phyloP scores from a whole-genome alignment of 306 rosid species.

The Vachellia collinsii region DNA sequence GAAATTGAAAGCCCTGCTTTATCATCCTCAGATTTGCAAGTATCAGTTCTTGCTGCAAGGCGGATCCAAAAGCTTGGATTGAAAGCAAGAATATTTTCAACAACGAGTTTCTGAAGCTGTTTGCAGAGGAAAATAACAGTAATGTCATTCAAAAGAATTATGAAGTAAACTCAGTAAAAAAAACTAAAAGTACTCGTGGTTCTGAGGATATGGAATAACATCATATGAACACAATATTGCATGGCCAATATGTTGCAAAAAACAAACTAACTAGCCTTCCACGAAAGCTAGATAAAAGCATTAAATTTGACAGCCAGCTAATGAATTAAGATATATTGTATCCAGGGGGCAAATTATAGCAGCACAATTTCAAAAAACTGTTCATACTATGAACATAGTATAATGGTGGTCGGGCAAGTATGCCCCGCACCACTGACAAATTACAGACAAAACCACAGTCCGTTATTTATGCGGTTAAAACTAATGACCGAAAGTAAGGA shows the following conservation, averaged over 20 bases:
- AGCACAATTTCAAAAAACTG: too few relatives aligned
- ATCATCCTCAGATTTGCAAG: constrained; percentile 92
- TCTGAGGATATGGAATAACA: background rate
- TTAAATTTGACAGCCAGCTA: background rate
- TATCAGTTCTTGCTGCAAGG: constrained; percentile 87
- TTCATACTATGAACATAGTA: too few relatives aligned
- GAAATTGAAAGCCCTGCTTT: constrained; percentile 63
- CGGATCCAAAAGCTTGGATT: constrained; percentile 85
- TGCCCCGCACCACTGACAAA: background rate
- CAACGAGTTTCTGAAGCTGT: constrained; percentile 87
- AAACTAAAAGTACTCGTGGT: background rate
- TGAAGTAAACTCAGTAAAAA: background rate
- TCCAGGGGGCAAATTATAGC: background rate
- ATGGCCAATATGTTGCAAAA: background rate
- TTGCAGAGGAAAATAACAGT: constrained; percentile 36
- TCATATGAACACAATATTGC: background rate
- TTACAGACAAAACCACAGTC: background rate
- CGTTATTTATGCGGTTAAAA: background rate
- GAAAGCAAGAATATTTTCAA: constrained; percentile 86
- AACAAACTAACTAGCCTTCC: background rate
- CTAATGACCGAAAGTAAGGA: background rate
- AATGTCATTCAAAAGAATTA: constrained; percentile 16
- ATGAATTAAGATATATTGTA: background rate
- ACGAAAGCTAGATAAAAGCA: background rate
- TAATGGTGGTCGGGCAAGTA: too few relatives aligned